Percentiles rank a stretch among this genome's conserved stretches.
These are phyloP conservation scores for Aaosphaeria arxii DNA, from an alignment of 2,329 filamentous ascomycete species.

Conservation along the genomic window DNA sequence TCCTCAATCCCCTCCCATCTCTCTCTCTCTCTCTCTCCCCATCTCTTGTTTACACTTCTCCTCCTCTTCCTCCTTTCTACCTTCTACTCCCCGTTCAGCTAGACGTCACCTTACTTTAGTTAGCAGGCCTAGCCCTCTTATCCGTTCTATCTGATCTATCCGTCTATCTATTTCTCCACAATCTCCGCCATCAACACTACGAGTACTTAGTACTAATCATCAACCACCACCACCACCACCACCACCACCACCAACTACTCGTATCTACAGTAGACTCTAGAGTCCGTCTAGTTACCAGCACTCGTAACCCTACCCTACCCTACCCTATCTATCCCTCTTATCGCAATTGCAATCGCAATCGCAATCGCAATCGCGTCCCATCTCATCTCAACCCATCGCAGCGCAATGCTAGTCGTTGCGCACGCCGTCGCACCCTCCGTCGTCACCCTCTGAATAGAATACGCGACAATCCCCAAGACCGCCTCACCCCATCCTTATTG, in stretches of 20 bases:
- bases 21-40: background rate
- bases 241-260: too few relatives aligned
- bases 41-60: background rate
- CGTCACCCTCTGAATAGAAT: background rate
- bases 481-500: too few relatives aligned
- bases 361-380: too few relatives aligned
- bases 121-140: too few relatives aligned
- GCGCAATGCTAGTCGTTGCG: background rate
- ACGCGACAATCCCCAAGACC: too few relatives aligned
- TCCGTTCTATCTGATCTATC: background rate
- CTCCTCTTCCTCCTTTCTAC: background rate
- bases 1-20: background rate
- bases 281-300: too few relatives aligned
- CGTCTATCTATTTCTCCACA: background rate
- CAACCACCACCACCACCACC: too few relatives aligned
- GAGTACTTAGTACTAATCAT: too few relatives aligned
- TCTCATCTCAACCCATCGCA: background rate
- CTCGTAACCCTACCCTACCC: background rate
- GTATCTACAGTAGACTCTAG: too few relatives aligned
- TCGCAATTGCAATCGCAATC: too few relatives aligned
- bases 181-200: background rate
- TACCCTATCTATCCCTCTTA: background rate
- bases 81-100: too few relatives aligned
- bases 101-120: too few relatives aligned
- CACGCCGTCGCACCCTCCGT: background rate